Evolutionary conservation across 2,329 filamentous ascomycete species (phyloP).

Genomic region (Microsporum audouinii): DNA sequence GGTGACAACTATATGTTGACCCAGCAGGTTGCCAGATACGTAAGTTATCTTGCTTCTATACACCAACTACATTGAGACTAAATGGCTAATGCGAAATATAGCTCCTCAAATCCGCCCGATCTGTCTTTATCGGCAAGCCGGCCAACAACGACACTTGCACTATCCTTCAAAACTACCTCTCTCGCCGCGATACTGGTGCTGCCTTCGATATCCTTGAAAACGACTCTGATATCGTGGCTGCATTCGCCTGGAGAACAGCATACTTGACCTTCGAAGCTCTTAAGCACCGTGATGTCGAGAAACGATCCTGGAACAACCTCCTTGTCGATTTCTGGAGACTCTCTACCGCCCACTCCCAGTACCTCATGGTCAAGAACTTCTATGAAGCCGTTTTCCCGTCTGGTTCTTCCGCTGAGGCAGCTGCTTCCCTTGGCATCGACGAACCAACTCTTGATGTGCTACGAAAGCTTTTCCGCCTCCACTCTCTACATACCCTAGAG

Average conservation of each 20-base stretch:
- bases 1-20: conserved; percentile 76
- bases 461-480: conserved; percentile 56
- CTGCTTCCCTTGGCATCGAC: conserved; percentile 41
- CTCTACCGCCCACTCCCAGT: conserved; percentile 63
- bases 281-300: conserved; percentile 62
- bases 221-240: conserved; percentile 58
- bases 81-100: conserved; percentile 16
- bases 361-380: conserved; percentile 69
- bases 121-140: conserved; percentile 54
- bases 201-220: conserved; percentile 62
- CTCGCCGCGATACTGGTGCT: conserved; percentile 56
- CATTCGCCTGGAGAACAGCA: conserved; percentile 64
- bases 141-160: conserved; percentile 56
- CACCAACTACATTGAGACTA: neutral
- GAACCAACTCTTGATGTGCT: conserved; percentile 47
- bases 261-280: conserved; percentile 66
- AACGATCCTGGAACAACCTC: conserved; percentile 65
- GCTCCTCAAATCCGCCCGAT: conserved; percentile 62
- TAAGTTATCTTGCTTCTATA: conserved; percentile 24
- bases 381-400: conserved; percentile 51
- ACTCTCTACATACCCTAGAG: conserved; percentile 55
- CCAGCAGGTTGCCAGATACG: conserved; percentile 64
- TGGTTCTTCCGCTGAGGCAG: conserved; percentile 34
- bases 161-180: conserved; percentile 54
- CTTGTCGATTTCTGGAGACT: conserved; percentile 69